Percentiles rank a stretch among this genome's conserved stretches.
Conservation (phyloP, 306 rosid species). For the Quercus bicolor region DNA sequence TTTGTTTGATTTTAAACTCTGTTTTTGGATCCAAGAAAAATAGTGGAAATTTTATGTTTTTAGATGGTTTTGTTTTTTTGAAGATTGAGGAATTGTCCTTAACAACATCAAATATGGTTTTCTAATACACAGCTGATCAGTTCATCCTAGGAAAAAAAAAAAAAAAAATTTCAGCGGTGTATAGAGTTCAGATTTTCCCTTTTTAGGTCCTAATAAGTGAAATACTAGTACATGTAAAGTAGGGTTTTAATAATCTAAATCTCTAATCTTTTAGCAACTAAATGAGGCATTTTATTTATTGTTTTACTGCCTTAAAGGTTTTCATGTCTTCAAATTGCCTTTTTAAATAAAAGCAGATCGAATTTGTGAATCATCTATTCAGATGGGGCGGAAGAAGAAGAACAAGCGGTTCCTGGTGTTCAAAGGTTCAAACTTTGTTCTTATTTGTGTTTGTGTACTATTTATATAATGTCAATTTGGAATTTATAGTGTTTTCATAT, state of each 20-base stretch:
- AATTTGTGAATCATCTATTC: background rate
- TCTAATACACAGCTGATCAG: background rate
- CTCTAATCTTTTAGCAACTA: background rate
- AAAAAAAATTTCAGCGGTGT: no score
- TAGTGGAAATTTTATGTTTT: background rate
- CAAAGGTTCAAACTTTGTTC: background rate
- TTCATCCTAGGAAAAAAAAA: background rate
- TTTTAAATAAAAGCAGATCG: background rate
- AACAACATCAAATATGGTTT: background rate
- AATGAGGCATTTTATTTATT: background rate
- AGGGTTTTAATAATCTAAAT: background rate
- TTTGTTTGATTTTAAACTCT: background rate
- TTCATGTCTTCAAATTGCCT: background rate
- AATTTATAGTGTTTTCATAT: background rate
- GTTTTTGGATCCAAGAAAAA: background rate
- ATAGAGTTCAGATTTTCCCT: no score
- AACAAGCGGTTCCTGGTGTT: background rate
- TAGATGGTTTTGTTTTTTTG: background rate
- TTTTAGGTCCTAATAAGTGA: background rate
- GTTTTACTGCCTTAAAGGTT: background rate
- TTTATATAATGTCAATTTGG: background rate
- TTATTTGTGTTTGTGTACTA: background rate
- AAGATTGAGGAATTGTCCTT: background rate
- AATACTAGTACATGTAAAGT: background rate
- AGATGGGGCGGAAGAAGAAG: conserved; percentile 5